Conservation (phyloP, 2,329 filamentous ascomycete genomes). For the Aspergillus uvarum region DNA sequence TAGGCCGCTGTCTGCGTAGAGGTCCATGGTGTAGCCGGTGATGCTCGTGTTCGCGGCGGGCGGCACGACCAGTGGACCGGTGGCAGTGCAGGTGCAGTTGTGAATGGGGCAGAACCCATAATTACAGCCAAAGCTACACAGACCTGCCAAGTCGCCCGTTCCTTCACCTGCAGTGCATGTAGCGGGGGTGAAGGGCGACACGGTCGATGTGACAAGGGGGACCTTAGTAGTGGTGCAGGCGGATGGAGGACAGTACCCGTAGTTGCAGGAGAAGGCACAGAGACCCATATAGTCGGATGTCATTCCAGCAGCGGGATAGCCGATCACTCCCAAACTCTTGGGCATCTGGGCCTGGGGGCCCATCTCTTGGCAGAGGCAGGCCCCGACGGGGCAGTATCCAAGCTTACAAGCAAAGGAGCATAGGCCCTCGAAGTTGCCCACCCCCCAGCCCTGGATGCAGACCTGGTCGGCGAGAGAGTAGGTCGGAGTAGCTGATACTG, state of each 20-base stretch:
- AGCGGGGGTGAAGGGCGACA: conserved; percentile 12
- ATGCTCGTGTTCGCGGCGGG: conserved; percentile 1
- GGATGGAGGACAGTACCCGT: conserved; percentile 11
- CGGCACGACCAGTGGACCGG: background rate
- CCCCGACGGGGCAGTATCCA: conserved; percentile 8
- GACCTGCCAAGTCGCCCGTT: background rate
- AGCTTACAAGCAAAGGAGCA: background rate
- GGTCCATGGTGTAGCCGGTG: background rate
- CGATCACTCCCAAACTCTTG: conserved; percentile 4
- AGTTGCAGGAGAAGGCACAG: conserved; percentile 14
- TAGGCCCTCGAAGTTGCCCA: background rate
- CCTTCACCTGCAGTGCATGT: conserved; percentile 1
- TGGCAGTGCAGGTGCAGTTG: background rate
- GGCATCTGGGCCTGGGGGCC: background rate
- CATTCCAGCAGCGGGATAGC: conserved; percentile 14
- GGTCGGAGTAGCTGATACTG: background rate
- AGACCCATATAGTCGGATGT: conserved; percentile 15
- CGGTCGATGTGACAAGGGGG: conserved; percentile 7
- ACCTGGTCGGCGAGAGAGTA: background rate
- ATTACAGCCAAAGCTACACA: too few relatives aligned
- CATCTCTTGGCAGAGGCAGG: conserved; percentile 10
- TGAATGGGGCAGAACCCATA: too few relatives aligned
- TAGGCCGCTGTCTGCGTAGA: background rate
- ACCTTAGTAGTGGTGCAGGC: conserved; percentile 13
- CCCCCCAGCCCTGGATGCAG: background rate